Base-by-base conservation (phyloP, 495 filamentous ascomycete genomes). In the Penicillium bialowiezense region DNA sequence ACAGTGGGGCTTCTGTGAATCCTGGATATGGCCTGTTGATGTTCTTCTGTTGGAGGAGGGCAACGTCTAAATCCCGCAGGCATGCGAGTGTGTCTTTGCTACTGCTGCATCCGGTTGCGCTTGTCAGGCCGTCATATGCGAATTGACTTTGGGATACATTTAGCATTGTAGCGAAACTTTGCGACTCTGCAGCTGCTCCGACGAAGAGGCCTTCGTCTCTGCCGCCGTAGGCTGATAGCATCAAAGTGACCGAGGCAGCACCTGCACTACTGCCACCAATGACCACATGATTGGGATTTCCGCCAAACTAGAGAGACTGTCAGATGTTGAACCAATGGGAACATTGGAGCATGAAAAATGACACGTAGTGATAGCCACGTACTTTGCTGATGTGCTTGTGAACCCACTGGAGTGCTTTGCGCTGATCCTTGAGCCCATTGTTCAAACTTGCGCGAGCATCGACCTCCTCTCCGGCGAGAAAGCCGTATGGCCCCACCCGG, bases 211-310 rank as follows among this genome's bases (percentile, higher is more conserved):
- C 59, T 37, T 80, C 75, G 36, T 83, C 55, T 52, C 69, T 58
- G 24, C 75, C 81, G 8, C 71, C 74, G 31, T 89, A 84, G 0
- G 86, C 84, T 3, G 82, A 72, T 20, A 90, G 74, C 21, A 88
- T 82, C 40, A 89, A 69, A 13, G 79, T 80, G 3, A 90, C 77
- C 0, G 82, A 82, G 2, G 74, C 84, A 5, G 77, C 86, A 12
- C 88, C 88, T 6, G 87, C 88, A 21, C 83, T 87, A n/a, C 77
- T 80, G 41, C 88, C 86, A 50, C 84, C 81, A 26, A 90, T 80
- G 18, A 86, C 81, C 18, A 90, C 80, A 51, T 87, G 85, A 10
- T 77, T 54, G 1, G 87, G 85, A 54, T 91, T 79, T 26, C 88
- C 87, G 20, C 87, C 88, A 50, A 91, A 90, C 72, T 86, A 34